Base-by-base conservation (phyloP, 1,284 basidiomycete species). In the Phylloporus gajari region DNA sequence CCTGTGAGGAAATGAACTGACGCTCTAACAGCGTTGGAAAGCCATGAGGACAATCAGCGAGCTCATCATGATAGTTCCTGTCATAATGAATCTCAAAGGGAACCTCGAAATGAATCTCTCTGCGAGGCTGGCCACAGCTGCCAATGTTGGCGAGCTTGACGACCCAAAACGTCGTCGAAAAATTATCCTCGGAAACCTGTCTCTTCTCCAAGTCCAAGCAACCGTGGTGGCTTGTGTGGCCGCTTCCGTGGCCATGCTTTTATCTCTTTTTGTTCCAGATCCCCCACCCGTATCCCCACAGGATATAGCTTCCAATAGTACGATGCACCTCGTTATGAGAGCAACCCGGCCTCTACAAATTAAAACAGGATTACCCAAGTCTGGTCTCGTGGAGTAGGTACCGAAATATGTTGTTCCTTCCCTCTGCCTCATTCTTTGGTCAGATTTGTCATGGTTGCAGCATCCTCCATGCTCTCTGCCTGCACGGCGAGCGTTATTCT, bases 71-170 rank as follows among this genome's bases (percentile, higher is more conserved):
- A 94, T 99, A 71, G 93, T 98, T 13, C 97, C 97, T 19, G 97
- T 98, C 76, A 87, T 99, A 32, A 90, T 97, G 76, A 99, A 99
- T 79, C 91, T 99, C 74, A 98, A 98, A 81, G 97, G 97, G 25
- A 98, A 98, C 78, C 89, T 99, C 62, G 97, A 97, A 84, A 97
- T 97, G 95, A 97, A 97, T 75, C 90, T 95, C 21, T 94, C 93
- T 19, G 92, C 93, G 5, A 88, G 93, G n/a, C 84, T 94, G 23
- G 90, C 90, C 7, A 95, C 94, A 2, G 90, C 92, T 7, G 91
- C 90, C 46, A 95, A 98, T 77, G 92, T 97, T 64, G 97, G 97
- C 68, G 93, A 97, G 75, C 90, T 99, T 9, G 96, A 98, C 81
- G 89, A 92, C 30, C 90, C 91, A 0, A 80, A 83, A 5, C 88